These are phyloP conservation scores for Solanum chiquidenum DNA, from an alignment of 257 asterid genomes.

Conservation along the genomic window DNA sequence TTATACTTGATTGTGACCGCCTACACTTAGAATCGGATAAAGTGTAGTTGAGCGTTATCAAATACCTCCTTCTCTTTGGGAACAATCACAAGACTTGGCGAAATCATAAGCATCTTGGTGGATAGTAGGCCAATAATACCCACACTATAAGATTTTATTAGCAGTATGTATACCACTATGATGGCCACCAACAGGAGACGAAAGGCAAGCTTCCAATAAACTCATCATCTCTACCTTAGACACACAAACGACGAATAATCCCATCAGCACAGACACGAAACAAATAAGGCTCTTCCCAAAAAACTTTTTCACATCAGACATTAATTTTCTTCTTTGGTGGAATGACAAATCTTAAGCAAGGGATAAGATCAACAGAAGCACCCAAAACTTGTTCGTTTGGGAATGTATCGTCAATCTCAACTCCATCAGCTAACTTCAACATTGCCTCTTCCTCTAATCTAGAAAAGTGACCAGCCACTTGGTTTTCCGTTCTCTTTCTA, in stretches of 20 bases:
- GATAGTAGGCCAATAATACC: background rate
- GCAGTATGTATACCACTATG: background rate
- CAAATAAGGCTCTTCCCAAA: background rate
- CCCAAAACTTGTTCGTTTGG: background rate
- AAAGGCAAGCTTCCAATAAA: background rate
- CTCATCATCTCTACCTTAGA: background rate
- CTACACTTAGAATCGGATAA: too few relatives aligned
- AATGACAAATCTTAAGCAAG: too few relatives aligned
- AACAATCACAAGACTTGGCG: background rate
- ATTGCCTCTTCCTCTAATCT: too few relatives aligned
- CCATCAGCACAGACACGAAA: background rate
- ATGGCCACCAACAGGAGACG: background rate
- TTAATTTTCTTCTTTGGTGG: background rate
- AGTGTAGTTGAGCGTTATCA: too few relatives aligned
- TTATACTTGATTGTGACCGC: too few relatives aligned
- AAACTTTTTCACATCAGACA: too few relatives aligned
- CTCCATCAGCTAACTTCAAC: background rate
- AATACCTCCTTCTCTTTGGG: too few relatives aligned
- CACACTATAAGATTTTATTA: background rate
- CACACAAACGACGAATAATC: background rate
- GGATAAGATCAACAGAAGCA: background rate
- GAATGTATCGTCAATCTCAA: too few relatives aligned
- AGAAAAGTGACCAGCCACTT: too few relatives aligned
- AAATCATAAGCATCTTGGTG: background rate
- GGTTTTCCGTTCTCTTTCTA: too few relatives aligned